Conservation (phyloP, 179 eudicot genomes). For the Vitellaria paradoxa region DNA sequence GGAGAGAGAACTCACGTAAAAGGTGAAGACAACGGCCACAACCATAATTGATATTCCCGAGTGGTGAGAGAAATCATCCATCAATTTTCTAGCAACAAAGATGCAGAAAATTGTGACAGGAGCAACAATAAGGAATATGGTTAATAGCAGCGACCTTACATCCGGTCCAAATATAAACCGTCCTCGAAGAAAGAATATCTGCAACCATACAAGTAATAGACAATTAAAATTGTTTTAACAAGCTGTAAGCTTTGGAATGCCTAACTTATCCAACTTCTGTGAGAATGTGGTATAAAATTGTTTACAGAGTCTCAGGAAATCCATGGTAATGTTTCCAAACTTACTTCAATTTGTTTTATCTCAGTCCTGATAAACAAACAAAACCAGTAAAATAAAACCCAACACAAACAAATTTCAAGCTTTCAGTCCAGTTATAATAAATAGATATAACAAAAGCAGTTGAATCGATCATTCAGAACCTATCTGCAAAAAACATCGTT, state of each 20-base stretch:
- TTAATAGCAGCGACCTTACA: conserved; percentile 69
- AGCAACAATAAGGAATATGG: conserved; percentile 75
- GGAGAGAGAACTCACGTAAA: conserved; percentile 44
- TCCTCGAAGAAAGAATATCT: conserved; percentile 79
- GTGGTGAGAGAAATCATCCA: conserved; percentile 59
- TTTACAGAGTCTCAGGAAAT: background rate
- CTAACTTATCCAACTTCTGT: background rate
- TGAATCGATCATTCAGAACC: no score
- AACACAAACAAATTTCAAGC: background rate
- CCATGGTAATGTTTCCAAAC: background rate
- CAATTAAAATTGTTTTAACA: background rate
- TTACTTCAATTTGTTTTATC: background rate
- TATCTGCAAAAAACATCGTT: no score
- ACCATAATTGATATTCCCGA: conserved; percentile 67
- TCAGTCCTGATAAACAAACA: conserved; percentile 1
- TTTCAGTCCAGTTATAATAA: background rate
- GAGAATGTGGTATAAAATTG: background rate
- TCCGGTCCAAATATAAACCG: conserved; percentile 83
- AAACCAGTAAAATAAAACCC: background rate
- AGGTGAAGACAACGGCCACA: conserved; percentile 55
- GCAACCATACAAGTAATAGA: conserved; percentile 26
- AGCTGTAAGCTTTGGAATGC: background rate
- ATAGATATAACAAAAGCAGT: background rate
- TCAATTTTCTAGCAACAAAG: conserved; percentile 75
- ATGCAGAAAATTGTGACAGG: conserved; percentile 69